phyloP scores from a whole-genome alignment of 371 early-diverging fungal genomes.

The Batkoa obscura region DNA sequence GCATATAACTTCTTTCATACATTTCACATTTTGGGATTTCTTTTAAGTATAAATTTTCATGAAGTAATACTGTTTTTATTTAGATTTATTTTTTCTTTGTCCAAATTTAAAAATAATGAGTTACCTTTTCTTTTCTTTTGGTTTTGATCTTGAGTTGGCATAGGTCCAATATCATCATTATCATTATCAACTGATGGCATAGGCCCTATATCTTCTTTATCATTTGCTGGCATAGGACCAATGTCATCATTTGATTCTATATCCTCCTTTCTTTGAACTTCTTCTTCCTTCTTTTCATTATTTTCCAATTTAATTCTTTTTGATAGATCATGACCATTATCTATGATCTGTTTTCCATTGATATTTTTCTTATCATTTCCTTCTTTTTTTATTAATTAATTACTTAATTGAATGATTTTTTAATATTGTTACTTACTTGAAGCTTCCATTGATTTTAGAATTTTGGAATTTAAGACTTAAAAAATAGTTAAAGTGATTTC shows the following conservation, averaged over 20 bases:
- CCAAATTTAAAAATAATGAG: background rate
- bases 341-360: no score
- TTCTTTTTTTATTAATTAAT: no score
- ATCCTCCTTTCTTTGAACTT: background rate
- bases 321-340: no score
- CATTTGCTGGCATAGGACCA: background rate
- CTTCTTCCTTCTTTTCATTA: no score
- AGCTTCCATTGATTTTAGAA: no score
- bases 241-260: background rate
- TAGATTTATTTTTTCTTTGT: background rate
- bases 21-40: constrained; percentile 63
- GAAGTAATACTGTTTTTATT: constrained; percentile 23
- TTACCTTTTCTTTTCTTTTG: background rate
- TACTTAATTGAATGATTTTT: no score
- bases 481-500: no score
- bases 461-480: no score
- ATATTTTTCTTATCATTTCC: no score
- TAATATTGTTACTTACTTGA: no score
- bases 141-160: background rate
- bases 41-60: constrained; percentile 57
- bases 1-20: constrained; percentile 91
- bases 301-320: no score
- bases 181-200: background rate
- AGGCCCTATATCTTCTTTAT: background rate
- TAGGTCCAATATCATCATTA: background rate